Evolutionary conservation across 768 basidiomycete species (phyloP).

Genomic region (Tricholoma terreum): DNA sequence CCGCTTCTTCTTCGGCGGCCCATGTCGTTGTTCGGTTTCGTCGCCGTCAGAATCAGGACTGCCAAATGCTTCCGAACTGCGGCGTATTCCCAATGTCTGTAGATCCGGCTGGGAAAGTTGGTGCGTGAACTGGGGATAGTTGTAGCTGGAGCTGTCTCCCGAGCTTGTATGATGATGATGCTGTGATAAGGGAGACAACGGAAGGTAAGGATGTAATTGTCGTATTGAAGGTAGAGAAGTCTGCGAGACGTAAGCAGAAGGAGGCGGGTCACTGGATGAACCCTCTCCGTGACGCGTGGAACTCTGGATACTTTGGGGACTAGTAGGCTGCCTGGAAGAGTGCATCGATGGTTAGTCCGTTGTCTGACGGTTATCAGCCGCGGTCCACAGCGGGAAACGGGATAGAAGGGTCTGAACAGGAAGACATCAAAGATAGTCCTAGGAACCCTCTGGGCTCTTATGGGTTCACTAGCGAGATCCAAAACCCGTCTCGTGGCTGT

Average conservation of each 20-base stretch:
- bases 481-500: slow-evolving; percentile 24
- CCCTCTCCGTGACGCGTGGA: slow-evolving; percentile 18
- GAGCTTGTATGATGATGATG: slow-evolving; percentile 11
- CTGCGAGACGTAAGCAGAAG: slow-evolving; percentile 23
- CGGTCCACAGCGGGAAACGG: slow-evolving; percentile 2
- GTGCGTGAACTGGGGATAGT: slow-evolving; percentile 22
- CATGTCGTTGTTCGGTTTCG: slow-evolving; percentile 44
- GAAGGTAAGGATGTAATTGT: slow-evolving; percentile 63
- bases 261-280: slow-evolving; percentile 19
- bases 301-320: slow-evolving; percentile 19
- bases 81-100: slow-evolving; percentile 21
- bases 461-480: slow-evolving; percentile 21
- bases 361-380: slow-evolving; percentile 7
- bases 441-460: slow-evolving; percentile 29
- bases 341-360: slow-evolving; percentile 10
- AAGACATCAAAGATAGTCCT: slow-evolving; percentile 12
- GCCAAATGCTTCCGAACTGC: slow-evolving; percentile 31
- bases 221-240: slow-evolving; percentile 63
- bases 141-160: slow-evolving; percentile 15
- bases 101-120: slow-evolving; percentile 24
- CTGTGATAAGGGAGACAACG: slow-evolving; percentile 44
- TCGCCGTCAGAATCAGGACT: slow-evolving; percentile 56
- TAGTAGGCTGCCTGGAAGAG: slow-evolving; percentile 8
- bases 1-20: slow-evolving; percentile 79
- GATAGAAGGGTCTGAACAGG: slow-evolving; percentile 2